Percentiles rank a stretch among this genome's conserved stretches.
Conservation (phyloP, 108 stramenopile species). For the Nannochloropsis gaditana region DNA sequence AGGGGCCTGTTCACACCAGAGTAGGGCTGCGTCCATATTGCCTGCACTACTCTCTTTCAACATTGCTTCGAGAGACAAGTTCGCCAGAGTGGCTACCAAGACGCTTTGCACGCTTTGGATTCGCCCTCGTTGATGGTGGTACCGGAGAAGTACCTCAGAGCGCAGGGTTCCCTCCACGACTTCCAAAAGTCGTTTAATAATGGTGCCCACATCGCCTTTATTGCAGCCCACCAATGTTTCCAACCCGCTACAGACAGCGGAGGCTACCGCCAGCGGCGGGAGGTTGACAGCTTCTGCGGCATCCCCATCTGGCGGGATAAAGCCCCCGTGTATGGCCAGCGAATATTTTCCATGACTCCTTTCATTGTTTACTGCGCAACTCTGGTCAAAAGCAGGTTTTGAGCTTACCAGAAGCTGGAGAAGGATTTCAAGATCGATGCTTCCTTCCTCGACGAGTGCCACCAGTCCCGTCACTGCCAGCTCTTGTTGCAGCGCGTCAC, state of each 20-base stretch:
- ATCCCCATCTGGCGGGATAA: too few relatives aligned
- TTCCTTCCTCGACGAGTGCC: background rate
- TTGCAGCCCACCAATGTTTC: background rate
- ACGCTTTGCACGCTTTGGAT: background rate
- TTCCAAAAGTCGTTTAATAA: background rate
- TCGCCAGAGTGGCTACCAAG: background rate
- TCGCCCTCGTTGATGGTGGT: background rate
- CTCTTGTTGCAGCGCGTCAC: background rate
- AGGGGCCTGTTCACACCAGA: constrained; percentile 15
- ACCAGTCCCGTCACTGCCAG: background rate
- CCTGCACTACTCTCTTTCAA: background rate
- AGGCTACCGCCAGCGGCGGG: background rate
- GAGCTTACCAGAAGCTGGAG: background rate
- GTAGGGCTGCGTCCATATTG: constrained; percentile 13
- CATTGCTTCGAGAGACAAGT: background rate
- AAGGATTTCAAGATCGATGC: background rate
- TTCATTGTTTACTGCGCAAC: too few relatives aligned
- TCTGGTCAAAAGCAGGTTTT: too few relatives aligned
- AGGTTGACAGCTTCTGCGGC: background rate
- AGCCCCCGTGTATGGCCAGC: too few relatives aligned
- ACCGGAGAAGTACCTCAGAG: background rate
- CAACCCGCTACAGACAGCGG: background rate
- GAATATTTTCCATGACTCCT: too few relatives aligned
- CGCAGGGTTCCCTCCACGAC: background rate
- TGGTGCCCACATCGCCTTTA: background rate